Conservation (phyloP, 192 early-diverging fungal species). For the Chytriomyces confervae region DNA sequence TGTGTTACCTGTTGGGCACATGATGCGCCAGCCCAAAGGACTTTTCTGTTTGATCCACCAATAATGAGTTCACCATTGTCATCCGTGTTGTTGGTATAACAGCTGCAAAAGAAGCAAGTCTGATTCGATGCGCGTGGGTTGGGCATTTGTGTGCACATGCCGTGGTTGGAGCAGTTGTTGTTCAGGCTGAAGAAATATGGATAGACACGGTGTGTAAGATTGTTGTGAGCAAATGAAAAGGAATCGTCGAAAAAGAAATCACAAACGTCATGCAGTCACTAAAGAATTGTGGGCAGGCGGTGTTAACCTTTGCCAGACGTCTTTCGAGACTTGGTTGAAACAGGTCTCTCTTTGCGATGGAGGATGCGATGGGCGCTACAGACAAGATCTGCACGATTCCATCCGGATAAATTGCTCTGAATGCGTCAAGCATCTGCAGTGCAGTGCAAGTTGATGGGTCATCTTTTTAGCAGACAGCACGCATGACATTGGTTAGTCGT, state of each 20-base stretch:
- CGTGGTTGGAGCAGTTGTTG: slow-evolving; percentile 36
- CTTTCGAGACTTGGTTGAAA: not conserved
- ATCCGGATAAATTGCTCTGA: slow-evolving; percentile 11
- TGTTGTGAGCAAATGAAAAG: too few species aligned
- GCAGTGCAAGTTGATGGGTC: not conserved
- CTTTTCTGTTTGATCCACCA: slow-evolving; percentile 33
- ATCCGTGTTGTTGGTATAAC: slow-evolving; percentile 42
- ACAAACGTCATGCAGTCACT: slow-evolving; percentile 30
- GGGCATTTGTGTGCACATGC: slow-evolving; percentile 5
- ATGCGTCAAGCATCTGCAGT: slow-evolving; percentile 2
- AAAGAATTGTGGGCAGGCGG: slow-evolving; percentile 21
- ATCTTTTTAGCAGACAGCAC: too few species aligned
- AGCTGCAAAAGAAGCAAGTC: slow-evolving; percentile 37
- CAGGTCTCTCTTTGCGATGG: not conserved
- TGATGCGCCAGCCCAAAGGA: slow-evolving; percentile 30
- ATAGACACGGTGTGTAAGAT: not conserved
- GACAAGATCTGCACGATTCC: slow-evolving; percentile 16
- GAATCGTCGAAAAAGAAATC: not conserved
- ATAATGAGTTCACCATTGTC: slow-evolving; percentile 31
- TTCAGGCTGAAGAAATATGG: not conserved
- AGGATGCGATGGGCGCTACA: not conserved
- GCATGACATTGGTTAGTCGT: not conserved
- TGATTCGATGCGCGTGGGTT: slow-evolving; percentile 22
- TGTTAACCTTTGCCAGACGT: slow-evolving; percentile 13
- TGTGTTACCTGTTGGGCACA: slow-evolving; percentile 25